A percentile compares a stretch with the other conserved stretches of the same genome.
Evolutionary conservation across 1,284 basidiomycete genomes (phyloP).

Genomic region (Boletus mariae): DNA sequence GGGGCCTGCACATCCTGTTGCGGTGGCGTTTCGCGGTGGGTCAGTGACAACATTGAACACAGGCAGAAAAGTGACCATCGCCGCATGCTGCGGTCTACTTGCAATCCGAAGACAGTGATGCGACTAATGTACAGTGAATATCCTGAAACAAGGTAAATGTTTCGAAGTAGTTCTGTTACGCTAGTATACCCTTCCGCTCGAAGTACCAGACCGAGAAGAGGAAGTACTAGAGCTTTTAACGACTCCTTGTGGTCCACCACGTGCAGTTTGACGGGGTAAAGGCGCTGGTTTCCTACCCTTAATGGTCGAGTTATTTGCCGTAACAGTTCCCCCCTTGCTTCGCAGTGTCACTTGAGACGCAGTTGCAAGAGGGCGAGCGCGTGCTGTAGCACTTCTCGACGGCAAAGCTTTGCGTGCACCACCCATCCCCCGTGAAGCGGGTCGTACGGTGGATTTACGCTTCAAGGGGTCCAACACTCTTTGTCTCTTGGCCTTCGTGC

Average conservation of each 20-base stretch:
- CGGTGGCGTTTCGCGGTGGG: background rate
- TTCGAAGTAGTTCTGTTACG: background rate
- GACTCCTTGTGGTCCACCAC: slow-evolving; percentile 12
- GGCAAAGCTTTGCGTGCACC: slow-evolving; percentile 17
- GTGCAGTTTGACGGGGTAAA: slow-evolving; percentile 10
- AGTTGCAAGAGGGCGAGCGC: slow-evolving; percentile 9
- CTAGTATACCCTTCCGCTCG: slow-evolving; percentile 20
- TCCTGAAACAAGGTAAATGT: background rate
- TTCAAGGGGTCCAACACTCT: slow-evolving; percentile 27
- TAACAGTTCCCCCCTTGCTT: slow-evolving; percentile 10
- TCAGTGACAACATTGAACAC: background rate
- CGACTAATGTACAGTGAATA: slow-evolving; percentile 26
- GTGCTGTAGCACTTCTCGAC: slow-evolving; percentile 9
- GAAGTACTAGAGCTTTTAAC: slow-evolving; percentile 23
- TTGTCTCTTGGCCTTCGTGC: slow-evolving; percentile 23
- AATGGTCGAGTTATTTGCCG: slow-evolving; percentile 8
- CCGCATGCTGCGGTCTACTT: background rate
- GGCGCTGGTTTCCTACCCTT: slow-evolving; percentile 15
- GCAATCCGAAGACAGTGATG: slow-evolving; percentile 9
- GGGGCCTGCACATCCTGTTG: background rate
- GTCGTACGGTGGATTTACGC: slow-evolving; percentile 31
- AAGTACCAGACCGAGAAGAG: slow-evolving; percentile 28
- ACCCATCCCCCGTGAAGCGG: slow-evolving; percentile 12
- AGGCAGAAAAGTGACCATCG: background rate
- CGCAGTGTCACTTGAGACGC: slow-evolving; percentile 13